Base-by-base conservation (phyloP, 2,329 filamentous ascomycete genomes). In the Aspergillus spinulosporus region DNA sequence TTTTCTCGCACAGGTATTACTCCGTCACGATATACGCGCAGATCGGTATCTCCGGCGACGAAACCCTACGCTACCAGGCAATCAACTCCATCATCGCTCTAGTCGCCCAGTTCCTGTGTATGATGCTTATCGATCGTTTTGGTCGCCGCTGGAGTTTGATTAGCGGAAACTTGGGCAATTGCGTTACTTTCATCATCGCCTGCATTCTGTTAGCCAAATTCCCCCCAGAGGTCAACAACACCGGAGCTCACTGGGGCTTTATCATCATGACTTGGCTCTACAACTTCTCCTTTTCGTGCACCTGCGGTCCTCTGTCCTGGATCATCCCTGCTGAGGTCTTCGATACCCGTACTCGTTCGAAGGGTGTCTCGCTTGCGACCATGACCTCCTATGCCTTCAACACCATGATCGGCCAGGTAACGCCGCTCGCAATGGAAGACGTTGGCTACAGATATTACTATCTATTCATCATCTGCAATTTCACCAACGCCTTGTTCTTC, bases 201-300 rank as follows among this genome's bases (percentile, higher is more conserved):
- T 82, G 80, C 0, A 74, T 80, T 9, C 68, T 84, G 52, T 70
- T 85, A 7, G 82, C 81, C 7, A 70, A 72, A 71, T 92, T 87
- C 71, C 88, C 88, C 1, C 83, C 88, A 1, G 76, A 80, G 2
- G 72, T 71, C 1, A 72, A 71, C 46, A 74, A 78, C 60, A 61
- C 51, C n/a, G 64, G 68, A 56, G 59, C 68, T 15, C 68, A 70
- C 56, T 69, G 68, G 68, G 68, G 84, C 1, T 93, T 92, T 72
- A 92, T 92, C 59, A 78, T 83, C 55, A 82, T 85, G 64, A 92
- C 88, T 1, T 92, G 89, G 89, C 69, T 89, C 1, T 92, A 90
- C 79, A 92, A 92, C 74, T 88, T 91, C 76, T 87, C 81, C 43
- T 92, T 90, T 78, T 87, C 82, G 3, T 81, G 82, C 34, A 88